Evolutionary conservation across 352 stramenopile species (phyloP).

Genomic region (Phytophthora crassamura): DNA sequence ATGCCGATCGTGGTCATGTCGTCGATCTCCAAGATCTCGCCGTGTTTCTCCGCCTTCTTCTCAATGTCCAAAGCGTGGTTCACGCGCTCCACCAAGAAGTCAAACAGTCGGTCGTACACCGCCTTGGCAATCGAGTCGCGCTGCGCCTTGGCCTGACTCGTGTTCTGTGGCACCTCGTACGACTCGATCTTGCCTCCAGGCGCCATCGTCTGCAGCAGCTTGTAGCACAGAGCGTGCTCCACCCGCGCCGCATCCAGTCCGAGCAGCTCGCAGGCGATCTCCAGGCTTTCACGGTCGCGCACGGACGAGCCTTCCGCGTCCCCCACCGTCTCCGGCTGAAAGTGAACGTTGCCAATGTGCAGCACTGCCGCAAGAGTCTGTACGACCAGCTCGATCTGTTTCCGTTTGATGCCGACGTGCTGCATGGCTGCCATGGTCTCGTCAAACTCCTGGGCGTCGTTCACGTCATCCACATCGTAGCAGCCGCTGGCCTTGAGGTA

Average conservation of each 20-base stretch:
- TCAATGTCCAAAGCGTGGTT: conserved; percentile 89
- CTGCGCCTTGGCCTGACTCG: conserved; percentile 89
- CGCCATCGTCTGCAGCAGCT: conserved; percentile 88
- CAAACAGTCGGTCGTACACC: conserved; percentile 96
- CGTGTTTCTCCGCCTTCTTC: conserved; percentile 82
- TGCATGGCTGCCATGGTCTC: conserved; percentile 90
- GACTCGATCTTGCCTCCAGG: conserved; percentile 83
- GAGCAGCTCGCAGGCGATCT: conserved; percentile 71
- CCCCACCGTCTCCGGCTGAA: conserved; percentile 62
- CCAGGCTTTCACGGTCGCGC: conserved; percentile 54
- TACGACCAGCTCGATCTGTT: conserved; percentile 90
- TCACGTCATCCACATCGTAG: conserved; percentile 90
- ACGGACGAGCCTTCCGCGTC: conserved; percentile 79
- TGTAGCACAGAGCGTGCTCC: conserved; percentile 84
- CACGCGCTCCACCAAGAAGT: conserved; percentile 95
- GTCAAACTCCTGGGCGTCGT: conserved; percentile 91
- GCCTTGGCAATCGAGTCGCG: conserved; percentile 97
- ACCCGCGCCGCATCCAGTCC: conserved; percentile 68
- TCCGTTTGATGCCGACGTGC: conserved; percentile 89
- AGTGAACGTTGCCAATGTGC: conserved; percentile 83
- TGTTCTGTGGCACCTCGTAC: conserved; percentile 89
- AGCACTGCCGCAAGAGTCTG: conserved; percentile 83
- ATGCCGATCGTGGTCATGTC: conserved; percentile 91
- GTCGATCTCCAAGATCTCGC: conserved; percentile 76
- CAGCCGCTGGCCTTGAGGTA: conserved; percentile 92